Evolutionary conservation across 371 early-diverging fungal species (phyloP), one percentile per base, ranked within the genome.

Genomic region (Mortierella sp.): DNA sequence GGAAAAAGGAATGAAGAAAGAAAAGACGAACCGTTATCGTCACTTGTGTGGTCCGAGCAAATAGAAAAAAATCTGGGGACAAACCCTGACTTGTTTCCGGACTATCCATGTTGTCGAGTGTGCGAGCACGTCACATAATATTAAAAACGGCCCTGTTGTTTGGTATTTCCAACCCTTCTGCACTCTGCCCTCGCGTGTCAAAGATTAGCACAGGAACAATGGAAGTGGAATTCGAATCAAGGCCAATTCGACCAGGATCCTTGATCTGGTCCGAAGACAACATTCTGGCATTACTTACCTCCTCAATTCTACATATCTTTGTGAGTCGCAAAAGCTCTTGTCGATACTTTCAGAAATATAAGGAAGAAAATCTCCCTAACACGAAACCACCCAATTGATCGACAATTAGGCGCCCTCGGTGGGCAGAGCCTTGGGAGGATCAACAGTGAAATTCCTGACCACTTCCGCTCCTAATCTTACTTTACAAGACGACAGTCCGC

Each of bases 201-300:
- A 30, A 30, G 30, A 30, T 30, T 30, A 30, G 30, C 4, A 32
- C 62, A 62, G 47, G 20, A 40, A 26, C 64, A 14, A 72, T 79
- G 71, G 79, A 79, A 39, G 43, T 55, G 0, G 79, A 79, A 70
- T 79, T 79, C 59, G 75, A 70, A 24, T 59, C 72, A n/a, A 74
- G 79, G 49, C 75, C 79, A 0, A 24, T 35, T 16, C 75, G 76
- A 12, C 67, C 81, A 30, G 81, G 76, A 54, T 68, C 81, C 0
- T 45, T 81, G 40, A 68, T 66, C 69, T 81, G 81, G 81, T 81
- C 81, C 10, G 81, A 81, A 58, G 81, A 81, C 43, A 81, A 81
- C 16, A 54, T 72, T 39, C 59, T 75, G 8, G 75, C 75, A 18
- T 30, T 81, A 22, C 63, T 81, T 59, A 75, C 81, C 2, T 59